Percentiles rank a stretch among this genome's conserved stretches.
These are phyloP conservation scores for Nowakowskiella sp. DNA, from an alignment of 192 early-diverging fungal genomes.

Conservation along the genomic window DNA sequence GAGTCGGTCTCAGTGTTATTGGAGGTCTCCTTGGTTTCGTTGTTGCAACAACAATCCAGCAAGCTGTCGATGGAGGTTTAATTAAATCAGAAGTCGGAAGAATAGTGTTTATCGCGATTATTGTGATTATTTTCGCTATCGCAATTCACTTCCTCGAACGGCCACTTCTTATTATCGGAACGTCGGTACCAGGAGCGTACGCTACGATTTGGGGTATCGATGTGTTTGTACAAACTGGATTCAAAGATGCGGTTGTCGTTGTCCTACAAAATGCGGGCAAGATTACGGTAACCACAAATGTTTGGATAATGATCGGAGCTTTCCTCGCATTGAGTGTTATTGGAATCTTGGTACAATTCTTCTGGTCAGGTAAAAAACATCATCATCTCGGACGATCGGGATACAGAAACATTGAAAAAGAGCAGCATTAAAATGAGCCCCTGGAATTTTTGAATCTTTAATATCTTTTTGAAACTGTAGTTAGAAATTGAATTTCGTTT, in stretches of 20 bases:
- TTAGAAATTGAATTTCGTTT: too few relatives aligned
- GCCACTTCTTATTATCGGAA: constrained; percentile 58
- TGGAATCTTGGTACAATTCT: constrained; percentile 61
- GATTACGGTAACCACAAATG: constrained; percentile 40
- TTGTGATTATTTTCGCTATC: constrained; percentile 54
- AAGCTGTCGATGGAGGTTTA: constrained; percentile 50
- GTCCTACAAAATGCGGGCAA: constrained; percentile 44
- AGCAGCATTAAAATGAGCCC: too few relatives aligned
- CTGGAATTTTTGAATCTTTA: too few relatives aligned
- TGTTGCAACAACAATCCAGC: constrained; percentile 63
- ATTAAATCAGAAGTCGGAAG: constrained; percentile 56
- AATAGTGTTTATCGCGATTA: constrained; percentile 59
- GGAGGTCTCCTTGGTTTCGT: constrained; percentile 74
- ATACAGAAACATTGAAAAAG: too few relatives aligned
- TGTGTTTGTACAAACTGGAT: constrained; percentile 70
- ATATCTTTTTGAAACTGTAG: too few relatives aligned
- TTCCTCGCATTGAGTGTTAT: constrained; percentile 53
- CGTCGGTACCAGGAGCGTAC: constrained; percentile 72
- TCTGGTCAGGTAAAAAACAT: too few relatives aligned
- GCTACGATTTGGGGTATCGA: constrained; percentile 73
- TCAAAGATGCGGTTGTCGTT: constrained; percentile 46
- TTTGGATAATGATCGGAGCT: constrained; percentile 67
- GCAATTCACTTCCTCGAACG: constrained; percentile 57
- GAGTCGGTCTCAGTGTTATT: constrained; percentile 63
- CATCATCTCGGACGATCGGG: too few relatives aligned